These are phyloP conservation scores for Phialocephala subalpina DNA, from an alignment of 2,329 filamentous ascomycete genomes.

Conservation along the genomic window DNA sequence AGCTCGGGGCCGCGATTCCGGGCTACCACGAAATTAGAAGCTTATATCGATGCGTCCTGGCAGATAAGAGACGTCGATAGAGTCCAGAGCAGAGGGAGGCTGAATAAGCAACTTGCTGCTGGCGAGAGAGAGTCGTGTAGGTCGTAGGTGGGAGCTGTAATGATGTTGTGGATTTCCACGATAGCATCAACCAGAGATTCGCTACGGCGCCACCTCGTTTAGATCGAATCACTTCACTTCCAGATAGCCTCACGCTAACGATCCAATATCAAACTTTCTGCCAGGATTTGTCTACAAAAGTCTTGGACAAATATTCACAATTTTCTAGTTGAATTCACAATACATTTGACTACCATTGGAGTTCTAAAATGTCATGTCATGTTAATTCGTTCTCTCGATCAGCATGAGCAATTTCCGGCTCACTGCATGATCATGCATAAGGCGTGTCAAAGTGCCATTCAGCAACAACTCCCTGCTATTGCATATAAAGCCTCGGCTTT, in stretches of 20 bases:
- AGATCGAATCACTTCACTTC: background rate
- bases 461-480: constrained; percentile 12
- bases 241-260: background rate
- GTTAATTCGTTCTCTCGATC: background rate
- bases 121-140: constrained; percentile 5
- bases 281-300: background rate
- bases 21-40: constrained; percentile 6
- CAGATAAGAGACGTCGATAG: background rate
- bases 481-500: constrained; percentile 15
- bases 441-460: constrained; percentile 23
- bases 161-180: constrained; percentile 9
- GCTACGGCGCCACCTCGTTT: background rate
- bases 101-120: constrained; percentile 10
- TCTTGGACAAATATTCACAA: background rate
- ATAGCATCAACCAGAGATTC: background rate
- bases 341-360: background rate
- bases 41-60: background rate
- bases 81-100: background rate
- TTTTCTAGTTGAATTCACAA: background rate
- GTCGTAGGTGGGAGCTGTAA: constrained; percentile 9
- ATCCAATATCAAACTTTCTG: background rate
- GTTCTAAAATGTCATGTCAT: background rate
- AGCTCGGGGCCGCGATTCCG: constrained; percentile 35
- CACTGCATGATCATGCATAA: constrained; percentile 25
- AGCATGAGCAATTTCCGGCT: constrained; percentile 11